These are phyloP conservation scores for Phialocephala subalpina DNA, from an alignment of 2,329 filamentous ascomycete genomes.

Conservation along the genomic window DNA sequence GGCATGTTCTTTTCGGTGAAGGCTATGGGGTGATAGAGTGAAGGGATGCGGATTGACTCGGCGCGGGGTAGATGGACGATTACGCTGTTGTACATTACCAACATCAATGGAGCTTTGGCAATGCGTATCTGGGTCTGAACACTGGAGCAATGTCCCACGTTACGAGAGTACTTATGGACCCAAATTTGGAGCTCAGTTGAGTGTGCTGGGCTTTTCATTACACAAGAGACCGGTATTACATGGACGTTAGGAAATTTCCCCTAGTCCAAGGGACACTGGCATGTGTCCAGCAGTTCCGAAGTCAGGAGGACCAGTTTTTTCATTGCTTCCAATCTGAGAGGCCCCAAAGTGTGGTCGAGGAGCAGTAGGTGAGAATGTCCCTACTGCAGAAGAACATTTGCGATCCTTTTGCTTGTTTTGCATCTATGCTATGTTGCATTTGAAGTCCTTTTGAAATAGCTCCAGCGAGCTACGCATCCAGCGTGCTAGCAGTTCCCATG, in stretches of 20 bases:
- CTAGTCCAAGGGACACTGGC: too few relatives aligned
- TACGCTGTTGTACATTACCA: constrained; percentile 43
- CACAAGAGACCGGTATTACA: too few relatives aligned
- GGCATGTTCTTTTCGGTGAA: neutral
- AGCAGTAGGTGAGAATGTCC: neutral
- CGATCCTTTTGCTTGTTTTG: too few relatives aligned
- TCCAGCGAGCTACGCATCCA: too few relatives aligned
- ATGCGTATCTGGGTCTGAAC: constrained; percentile 32
- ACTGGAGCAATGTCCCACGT: neutral
- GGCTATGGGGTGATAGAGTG: constrained; percentile 12
- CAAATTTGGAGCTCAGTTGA: neutral
- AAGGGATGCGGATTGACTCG: constrained; percentile 10
- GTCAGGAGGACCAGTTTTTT: too few relatives aligned
- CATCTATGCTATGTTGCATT: too few relatives aligned
- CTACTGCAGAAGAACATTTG: neutral
- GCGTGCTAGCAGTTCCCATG: too few relatives aligned
- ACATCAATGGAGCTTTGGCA: constrained; percentile 38
- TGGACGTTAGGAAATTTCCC: too few relatives aligned
- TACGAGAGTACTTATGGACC: neutral
- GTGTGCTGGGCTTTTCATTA: neutral
- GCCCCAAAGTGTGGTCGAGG: neutral
- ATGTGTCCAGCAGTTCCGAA: too few relatives aligned
- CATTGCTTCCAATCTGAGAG: too few relatives aligned
- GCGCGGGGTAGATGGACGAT: constrained; percentile 2
- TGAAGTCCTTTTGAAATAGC: too few relatives aligned